A percentile compares a stretch with the other conserved stretches of the same genome.
Evolutionary conservation across 768 basidiomycete species (phyloP).

Genomic region (Podaxis sp.): DNA sequence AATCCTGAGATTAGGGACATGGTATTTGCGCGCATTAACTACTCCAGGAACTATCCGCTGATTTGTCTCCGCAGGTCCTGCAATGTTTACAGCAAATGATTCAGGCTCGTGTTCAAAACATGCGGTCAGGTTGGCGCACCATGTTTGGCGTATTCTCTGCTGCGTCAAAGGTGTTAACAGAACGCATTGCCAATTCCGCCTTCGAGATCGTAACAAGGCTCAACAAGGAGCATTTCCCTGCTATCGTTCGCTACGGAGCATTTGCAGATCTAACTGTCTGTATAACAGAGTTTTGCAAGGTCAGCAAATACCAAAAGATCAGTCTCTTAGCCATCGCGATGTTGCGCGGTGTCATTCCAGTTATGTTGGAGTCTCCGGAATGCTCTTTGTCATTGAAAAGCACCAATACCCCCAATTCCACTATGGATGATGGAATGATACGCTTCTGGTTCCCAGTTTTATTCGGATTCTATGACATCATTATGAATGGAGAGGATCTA

Average conservation of each 20-base stretch:
- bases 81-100: conserved; percentile 99
- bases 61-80: conserved; percentile 57
- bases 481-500: conserved; percentile 99
- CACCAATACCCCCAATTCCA: conserved; percentile 18
- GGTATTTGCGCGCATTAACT: conserved; percentile 44
- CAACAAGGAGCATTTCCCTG: conserved; percentile 85
- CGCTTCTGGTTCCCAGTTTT: conserved; percentile 96
- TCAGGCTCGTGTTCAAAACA: conserved; percentile 89
- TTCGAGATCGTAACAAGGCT: conserved; percentile 94
- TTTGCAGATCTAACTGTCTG: conserved; percentile 97
- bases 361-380: conserved; percentile 85
- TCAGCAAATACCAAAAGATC: conserved; percentile 99
- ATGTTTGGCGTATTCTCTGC: conserved; percentile 99
- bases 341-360: conserved; percentile 89
- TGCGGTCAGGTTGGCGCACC: conserved; percentile 98
- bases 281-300: conserved; percentile 99
- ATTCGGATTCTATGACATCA: conserved; percentile 98
- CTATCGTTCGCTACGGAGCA: conserved; percentile 91
- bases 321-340: conserved; percentile 94
- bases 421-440: conserved; percentile 83
- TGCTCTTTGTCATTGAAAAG: conserved; percentile 30
- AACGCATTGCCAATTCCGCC: conserved; percentile 88
- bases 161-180: conserved; percentile 83
- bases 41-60: background rate
- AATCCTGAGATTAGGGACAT: conserved; percentile 96